These are phyloP conservation scores for Athelia sp. DNA, from an alignment of 1,284 basidiomycete species.

Conservation along the genomic window DNA sequence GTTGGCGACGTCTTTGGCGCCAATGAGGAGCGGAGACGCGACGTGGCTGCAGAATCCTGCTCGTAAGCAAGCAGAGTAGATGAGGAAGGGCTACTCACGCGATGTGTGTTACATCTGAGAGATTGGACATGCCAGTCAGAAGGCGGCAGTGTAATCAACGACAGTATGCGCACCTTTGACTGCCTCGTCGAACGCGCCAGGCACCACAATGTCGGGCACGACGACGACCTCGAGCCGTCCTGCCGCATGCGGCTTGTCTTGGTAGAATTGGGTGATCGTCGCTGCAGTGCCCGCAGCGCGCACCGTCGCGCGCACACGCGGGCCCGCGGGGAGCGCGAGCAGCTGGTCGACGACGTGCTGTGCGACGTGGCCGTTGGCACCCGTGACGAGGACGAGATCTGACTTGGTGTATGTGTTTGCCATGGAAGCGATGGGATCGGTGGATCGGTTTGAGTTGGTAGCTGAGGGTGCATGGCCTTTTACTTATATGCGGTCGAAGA, in stretches of 20 bases:
- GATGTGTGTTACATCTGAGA: background rate
- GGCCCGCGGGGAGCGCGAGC: background rate
- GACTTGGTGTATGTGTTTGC: background rate
- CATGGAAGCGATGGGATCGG: no score
- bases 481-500: no score
- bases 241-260: background rate
- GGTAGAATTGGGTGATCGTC: background rate
- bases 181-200: background rate
- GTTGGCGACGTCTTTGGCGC: background rate
- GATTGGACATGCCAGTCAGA: background rate
- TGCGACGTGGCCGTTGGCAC: background rate
- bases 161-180: background rate
- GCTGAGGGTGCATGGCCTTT: no score
- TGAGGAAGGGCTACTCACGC: background rate
- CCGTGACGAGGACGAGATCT: slow-evolving; percentile 2
- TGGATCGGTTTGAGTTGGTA: no score
- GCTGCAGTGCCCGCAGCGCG: background rate
- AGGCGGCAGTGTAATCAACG: background rate
- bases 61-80: no score
- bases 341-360: slow-evolving; percentile 3
- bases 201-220: background rate
- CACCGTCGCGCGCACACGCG: background rate
- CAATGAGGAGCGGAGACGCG: background rate
- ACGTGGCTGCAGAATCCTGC: background rate
- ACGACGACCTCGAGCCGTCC: background rate